A percentile compares a stretch with the other conserved stretches of the same genome.
Evolutionary conservation across 345 rosid species (phyloP).

Genomic region (Balakata baccata): DNA sequence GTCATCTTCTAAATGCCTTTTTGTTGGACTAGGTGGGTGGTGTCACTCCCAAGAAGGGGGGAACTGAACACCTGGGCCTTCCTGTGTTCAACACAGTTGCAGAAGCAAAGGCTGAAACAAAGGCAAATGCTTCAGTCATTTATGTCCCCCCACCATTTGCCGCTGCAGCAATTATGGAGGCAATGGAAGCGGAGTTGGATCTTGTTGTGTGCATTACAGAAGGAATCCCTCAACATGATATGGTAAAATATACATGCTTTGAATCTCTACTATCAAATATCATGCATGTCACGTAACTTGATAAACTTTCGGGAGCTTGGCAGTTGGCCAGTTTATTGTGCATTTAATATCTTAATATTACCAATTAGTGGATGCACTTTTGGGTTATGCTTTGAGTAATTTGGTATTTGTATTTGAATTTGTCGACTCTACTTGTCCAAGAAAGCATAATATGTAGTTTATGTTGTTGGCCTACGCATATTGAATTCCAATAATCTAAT

Average conservation of each 20-base stretch:
- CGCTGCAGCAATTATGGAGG: conserved; percentile 97
- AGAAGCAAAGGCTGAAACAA: conserved; percentile 92
- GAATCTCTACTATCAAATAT: background rate
- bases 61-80: conserved; percentile 92
- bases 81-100: conserved; percentile 91
- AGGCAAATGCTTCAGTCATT: conserved; percentile 90
- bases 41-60: conserved; percentile 97
- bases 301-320: background rate
- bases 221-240: conserved; percentile 96
- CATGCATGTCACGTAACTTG: background rate
- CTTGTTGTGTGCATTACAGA: conserved; percentile 90
- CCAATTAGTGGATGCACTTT: background rate
- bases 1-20: background rate
- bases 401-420: background rate
- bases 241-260: conserved; percentile 40
- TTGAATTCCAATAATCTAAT: too few relatives aligned
- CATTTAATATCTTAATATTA: background rate
- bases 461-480: background rate
- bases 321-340: background rate
- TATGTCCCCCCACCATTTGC: conserved; percentile 98
- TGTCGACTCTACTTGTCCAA: background rate
- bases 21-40: conserved; percentile 68
- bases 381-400: background rate
- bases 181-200: conserved; percentile 82
- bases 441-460: background rate